phyloP scores from a whole-genome alignment of 169 alveolate species.

The Perkinsus olseni region DNA sequence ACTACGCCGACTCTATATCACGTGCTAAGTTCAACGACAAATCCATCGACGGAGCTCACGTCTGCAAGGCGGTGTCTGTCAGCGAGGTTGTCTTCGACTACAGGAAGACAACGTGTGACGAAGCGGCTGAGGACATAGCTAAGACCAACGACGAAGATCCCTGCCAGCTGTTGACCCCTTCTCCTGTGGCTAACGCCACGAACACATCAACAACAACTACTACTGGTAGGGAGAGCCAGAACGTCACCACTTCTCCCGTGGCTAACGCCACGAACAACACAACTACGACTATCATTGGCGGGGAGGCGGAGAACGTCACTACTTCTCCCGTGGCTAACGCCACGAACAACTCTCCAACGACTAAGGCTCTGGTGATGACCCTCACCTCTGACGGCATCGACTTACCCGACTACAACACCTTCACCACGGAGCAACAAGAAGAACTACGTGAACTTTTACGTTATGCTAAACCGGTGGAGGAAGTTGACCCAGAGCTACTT shows the following conservation, averaged over 20 bases:
- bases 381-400: not conserved
- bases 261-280: not conserved
- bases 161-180: too few species aligned
- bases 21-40: not conserved
- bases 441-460: not conserved
- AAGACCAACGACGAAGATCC: too few species aligned
- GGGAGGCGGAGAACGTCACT: not conserved
- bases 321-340: slow-evolving; percentile 5
- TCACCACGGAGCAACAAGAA: not conserved
- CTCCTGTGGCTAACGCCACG: not conserved
- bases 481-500: not conserved
- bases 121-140: too few species aligned
- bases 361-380: not conserved
- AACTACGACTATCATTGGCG: not conserved
- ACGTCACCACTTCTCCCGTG: too few species aligned
- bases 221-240: not conserved
- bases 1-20: not conserved
- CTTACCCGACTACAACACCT: not conserved
- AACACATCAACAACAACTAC: not conserved
- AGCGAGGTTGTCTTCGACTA: not conserved
- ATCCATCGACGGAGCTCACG: not conserved
- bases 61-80: not conserved
- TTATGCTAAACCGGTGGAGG: not conserved
- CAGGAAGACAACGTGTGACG: not conserved
- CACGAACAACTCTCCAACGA: not conserved